Evolutionary conservation across 78 protist species (phyloP).

Genomic region (Ministeria vibrans): DNA sequence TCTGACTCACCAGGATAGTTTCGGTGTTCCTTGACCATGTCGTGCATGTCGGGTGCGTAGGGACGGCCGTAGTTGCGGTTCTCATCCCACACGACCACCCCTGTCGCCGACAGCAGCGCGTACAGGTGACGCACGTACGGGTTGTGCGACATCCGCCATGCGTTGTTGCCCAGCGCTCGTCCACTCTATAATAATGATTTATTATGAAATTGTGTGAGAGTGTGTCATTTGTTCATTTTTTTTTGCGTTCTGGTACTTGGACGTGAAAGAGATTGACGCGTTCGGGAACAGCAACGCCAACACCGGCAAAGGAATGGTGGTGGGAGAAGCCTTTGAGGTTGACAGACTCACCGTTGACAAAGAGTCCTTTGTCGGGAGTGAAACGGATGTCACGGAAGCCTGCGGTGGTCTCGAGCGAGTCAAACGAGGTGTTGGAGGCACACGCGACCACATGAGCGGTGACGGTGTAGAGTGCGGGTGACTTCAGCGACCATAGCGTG

Average conservation of each 20-base stretch:
- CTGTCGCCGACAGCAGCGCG: background rate
- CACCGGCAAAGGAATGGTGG: conserved; percentile 27
- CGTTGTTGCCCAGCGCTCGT: too few relatives aligned
- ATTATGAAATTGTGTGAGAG: too few relatives aligned
- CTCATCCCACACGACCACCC: conserved; percentile 26
- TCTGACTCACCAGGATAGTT: too few relatives aligned
- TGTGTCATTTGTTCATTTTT: too few relatives aligned
- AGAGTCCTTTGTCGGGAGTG: background rate
- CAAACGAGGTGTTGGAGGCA: too few relatives aligned
- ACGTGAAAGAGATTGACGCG: conserved; percentile 24
- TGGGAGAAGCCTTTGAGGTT: conserved; percentile 28
- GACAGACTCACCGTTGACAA: conserved; percentile 5
- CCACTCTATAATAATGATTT: too few relatives aligned
- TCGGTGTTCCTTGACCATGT: conserved; percentile 12
- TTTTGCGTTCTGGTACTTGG: too few relatives aligned
- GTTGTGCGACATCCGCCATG: conserved; percentile 17
- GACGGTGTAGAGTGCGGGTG: too few relatives aligned
- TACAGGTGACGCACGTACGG: background rate
- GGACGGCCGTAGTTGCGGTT: background rate
- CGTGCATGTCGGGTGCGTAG: conserved; percentile 4
- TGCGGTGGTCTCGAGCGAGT: background rate
- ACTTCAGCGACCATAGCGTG: too few relatives aligned
- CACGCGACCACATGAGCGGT: too few relatives aligned
- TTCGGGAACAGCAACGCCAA: conserved; percentile 15
- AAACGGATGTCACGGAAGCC: background rate